phyloP scores from a whole-genome alignment of 176 grass and related monocot species.

The Olyra latifolia region DNA sequence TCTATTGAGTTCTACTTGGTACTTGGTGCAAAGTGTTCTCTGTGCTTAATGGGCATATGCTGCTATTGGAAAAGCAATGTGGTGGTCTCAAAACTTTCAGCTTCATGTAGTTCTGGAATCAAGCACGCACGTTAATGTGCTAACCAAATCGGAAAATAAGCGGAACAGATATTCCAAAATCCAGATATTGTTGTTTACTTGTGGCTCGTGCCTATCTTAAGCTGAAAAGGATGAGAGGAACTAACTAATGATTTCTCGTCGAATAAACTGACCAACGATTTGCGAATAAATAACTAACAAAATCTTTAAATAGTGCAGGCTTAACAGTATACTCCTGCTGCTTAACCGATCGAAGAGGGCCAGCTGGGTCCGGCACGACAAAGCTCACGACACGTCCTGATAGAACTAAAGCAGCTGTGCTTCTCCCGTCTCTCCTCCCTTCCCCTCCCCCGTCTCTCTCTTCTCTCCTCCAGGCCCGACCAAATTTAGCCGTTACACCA shows the following conservation, averaged over 20 bases:
- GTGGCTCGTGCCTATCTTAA: not conserved
- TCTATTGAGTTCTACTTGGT: not conserved
- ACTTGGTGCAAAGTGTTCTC: not conserved
- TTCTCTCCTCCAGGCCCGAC: not conserved
- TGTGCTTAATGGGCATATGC: not conserved
- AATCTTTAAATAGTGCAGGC: not conserved
- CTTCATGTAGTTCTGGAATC: not conserved
- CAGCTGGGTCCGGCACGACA: no score
- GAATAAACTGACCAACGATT: not conserved
- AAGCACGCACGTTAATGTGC: not conserved
- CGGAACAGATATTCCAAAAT: not conserved
- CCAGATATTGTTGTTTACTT: not conserved
- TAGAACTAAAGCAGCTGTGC: slow-evolving; percentile 3
- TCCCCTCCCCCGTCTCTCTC: not conserved
- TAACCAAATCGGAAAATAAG: not conserved
- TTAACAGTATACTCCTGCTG: not conserved
- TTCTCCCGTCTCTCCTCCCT: not conserved
- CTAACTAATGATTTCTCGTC: not conserved
- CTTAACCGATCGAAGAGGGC: no score
- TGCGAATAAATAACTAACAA: not conserved
- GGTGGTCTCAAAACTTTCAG: not conserved
- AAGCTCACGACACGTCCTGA: not conserved
- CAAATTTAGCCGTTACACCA: slow-evolving; percentile 68
- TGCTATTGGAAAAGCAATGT: not conserved
- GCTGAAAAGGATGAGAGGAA: not conserved